Base-by-base conservation (phyloP, 257 asterid genomes). In the Perilla frutescens region DNA sequence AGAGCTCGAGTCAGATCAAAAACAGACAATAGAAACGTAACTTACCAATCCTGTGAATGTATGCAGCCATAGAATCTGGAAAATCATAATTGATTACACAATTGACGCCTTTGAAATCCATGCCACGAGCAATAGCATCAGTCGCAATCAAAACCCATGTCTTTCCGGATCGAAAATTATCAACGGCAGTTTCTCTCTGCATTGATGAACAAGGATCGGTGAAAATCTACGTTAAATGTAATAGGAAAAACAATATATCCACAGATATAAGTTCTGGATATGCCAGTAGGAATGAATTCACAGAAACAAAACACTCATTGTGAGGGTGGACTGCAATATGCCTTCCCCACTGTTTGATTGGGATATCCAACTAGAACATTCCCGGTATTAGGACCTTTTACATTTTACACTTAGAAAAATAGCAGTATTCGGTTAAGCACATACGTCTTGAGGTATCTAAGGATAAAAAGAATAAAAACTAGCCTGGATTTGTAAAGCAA, bases 121-220 rank as follows among this genome's bases (percentile, higher is more conserved):
- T 92, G 56, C 98, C 98, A 20, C 98, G 98, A 54, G 96, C 91
- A 73, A 92, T 83, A 68, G 88, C 97, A 81, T 92, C 98, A 14
- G 98, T 90, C 34, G 97, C 98, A 26, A 92, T 86, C 83, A 92
- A 81, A 77, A 92, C 96, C 98, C 98, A 92, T 61, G 98, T 90
- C 85, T 92, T 90, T 13, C 97, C 97, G 5, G 90, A 86, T 68
- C 98, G 86, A 59, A 92, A 92, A 76, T 90, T 87, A 72, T 90
- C 91, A 37, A 92, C 86, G 0, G 98, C 96, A 75, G 67, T 56
- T 71, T 89, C 98, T 77, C 98, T 82, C 97, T 90, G 86, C 73
- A 65, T 79, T 31, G 47, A 76, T n/a, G 8, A 13, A 59, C 45
- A 26, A 6, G 40, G 48, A 41, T 64, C 40, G 59, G 48, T 51